Base-by-base conservation (phyloP, 129 eudicot species). In the Apium graveolens region DNA sequence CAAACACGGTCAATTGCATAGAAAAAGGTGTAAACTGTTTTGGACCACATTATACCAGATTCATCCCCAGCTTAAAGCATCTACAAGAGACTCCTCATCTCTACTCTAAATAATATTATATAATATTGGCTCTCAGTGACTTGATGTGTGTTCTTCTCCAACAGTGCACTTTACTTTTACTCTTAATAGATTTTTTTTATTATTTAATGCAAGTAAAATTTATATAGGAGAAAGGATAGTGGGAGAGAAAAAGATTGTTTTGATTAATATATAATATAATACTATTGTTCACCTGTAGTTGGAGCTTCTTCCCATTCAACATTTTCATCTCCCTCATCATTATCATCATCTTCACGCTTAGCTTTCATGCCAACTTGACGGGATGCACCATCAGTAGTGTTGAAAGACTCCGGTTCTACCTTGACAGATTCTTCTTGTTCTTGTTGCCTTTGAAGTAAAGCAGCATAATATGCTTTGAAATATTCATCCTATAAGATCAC, bases 401-500 rank as follows among this genome's bases (percentile, higher is more conserved):
- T 81, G 9, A 82, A 26, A 49, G 81, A 37, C 51, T 88, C 89
- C 80, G 74, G 87, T 84, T 86, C 88, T 75, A 77, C 83, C 60
- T 86, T 86, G 21, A 78, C 46, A 69, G 86, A 85, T 80, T 86
- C 93, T 76, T 89, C 97, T 87, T 88, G 91, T 75, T 87, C 92
- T 81, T 74, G 87, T 77, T 87, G 97, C 86, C 91, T 83, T 80
- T 84, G 86, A 70, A 83, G 87, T 72, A 91, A 27, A 75, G 98
- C 98, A 78, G 92, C 97, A 86, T 91, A 95, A 88, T 95, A 95
- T 48, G 97, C 97, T 86, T 88, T 87, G 24, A 90, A 71, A 85
- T 91, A 91, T 77, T 95, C 96, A 81, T 84, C 94, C 93, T 91
- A 80, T 81, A 74, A 76, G 34, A 75, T 24, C 16, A 77, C 43